Base-by-base conservation (phyloP, 768 basidiomycete genomes). In the Suillus hirtellus region DNA sequence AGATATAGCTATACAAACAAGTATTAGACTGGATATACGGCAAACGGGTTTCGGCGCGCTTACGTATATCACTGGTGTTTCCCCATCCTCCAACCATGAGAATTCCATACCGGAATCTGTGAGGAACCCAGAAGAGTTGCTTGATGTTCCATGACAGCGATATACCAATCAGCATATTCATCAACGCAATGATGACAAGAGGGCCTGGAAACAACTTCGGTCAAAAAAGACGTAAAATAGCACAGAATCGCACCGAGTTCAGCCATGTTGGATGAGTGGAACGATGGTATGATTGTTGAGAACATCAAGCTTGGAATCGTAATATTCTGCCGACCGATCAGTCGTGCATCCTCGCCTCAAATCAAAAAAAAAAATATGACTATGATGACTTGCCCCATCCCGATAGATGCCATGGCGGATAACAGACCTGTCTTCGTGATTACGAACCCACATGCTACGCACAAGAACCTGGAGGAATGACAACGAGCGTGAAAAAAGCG, bases 41-140 rank as follows among this genome's bases (percentile, higher is more conserved):
- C 9, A 35, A 27, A 14, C 31, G 2, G 21, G n/a, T 7, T 0
- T 19, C 58, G 15, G 43, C 14, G 17, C 47, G 76, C 86, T 70
- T 68, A 90, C 89, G 87, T 38, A 92, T 83, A 69, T 90, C 90
- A 10, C 86, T 89, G 50, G 82, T 82, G 67, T 91, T 92, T 10
- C 79, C 82, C 84, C 85, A 92, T 3, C 82, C 84, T 44, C 89
- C 90, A 0, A 89, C 89, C 3, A 84, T 83, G 0, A 92, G 68
- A 27, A 92, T 80, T 0, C 90, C 92, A 68, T 86, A 84, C 54
- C 90, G 79, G 69, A 92, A 92, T 34, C 88, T 81, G 69, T 90
- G 87, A 1, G 91, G 91, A 2, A 92, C 89, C 85, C 89, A 92
- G 68, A 89, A 91, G 58, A 89, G 67, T 65, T 84, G 82, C 56